Evolutionary conservation across 1,139 yeast genomes (phyloP).

Genomic region (Geotrichum histeridarum): DNA sequence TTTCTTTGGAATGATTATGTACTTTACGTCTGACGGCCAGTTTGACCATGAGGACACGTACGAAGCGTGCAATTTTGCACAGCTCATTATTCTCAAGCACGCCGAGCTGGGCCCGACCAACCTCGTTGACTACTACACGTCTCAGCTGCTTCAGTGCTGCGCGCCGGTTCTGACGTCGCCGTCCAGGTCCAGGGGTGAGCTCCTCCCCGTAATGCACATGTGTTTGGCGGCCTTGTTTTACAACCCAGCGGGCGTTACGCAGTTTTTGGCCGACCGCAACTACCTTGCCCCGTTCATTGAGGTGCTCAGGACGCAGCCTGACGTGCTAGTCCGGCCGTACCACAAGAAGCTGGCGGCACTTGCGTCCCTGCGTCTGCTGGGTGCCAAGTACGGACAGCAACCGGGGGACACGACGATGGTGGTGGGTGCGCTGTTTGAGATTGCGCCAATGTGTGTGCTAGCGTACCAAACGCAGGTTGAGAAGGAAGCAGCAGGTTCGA

Average conservation of each 20-base stretch:
- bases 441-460: background rate
- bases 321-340: slow-evolving; percentile 9
- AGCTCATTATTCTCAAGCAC: slow-evolving; percentile 7
- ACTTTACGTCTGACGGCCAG: background rate
- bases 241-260: slow-evolving; percentile 8
- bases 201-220: background rate
- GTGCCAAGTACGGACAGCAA: background rate
- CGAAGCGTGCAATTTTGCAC: slow-evolving; percentile 12
- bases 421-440: slow-evolving; percentile 4
- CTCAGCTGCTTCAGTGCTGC: slow-evolving; percentile 13
- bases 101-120: background rate
- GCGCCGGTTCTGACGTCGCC: background rate
- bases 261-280: slow-evolving; percentile 4
- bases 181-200: background rate
- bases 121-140: slow-evolving; percentile 10
- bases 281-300: background rate
- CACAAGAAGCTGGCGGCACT: slow-evolving; percentile 14
- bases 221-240: slow-evolving; percentile 4
- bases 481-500: background rate
- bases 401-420: background rate
- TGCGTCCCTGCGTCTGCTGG: slow-evolving; percentile 7
- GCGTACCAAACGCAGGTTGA: slow-evolving; percentile 4
- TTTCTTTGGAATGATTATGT: slow-evolving; percentile 9
- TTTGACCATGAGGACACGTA: slow-evolving; percentile 3
- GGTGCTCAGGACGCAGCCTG: slow-evolving; percentile 1